These are phyloP conservation scores for Ogataea siamensis DNA, from an alignment of 805 yeast species.

Conservation along the genomic window DNA sequence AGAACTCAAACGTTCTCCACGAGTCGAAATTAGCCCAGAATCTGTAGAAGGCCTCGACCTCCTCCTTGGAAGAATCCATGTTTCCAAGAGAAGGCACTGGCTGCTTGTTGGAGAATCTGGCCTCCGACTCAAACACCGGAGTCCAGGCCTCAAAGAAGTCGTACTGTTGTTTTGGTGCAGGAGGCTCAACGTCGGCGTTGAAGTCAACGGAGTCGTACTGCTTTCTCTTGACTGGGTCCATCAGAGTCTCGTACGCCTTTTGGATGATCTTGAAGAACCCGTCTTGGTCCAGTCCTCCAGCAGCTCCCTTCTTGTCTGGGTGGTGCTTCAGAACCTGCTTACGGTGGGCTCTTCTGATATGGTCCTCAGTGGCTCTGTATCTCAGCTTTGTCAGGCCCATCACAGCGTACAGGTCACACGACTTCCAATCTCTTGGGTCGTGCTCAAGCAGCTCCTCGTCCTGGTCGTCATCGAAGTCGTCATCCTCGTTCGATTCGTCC, in stretches of 20 bases:
- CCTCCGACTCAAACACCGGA: conserved; percentile 86
- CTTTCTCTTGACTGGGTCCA: conserved; percentile 81
- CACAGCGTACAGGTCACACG: conserved; percentile 93
- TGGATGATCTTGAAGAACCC: conserved; percentile 97
- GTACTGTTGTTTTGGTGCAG: conserved; percentile 49
- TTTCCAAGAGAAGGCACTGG: conserved; percentile 86
- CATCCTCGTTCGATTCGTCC: conserved; percentile 62
- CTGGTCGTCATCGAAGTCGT: conserved; percentile 73
- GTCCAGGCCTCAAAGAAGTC: conserved; percentile 93
- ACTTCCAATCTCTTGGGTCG: conserved; percentile 98
- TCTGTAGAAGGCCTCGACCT: conserved; percentile 83
- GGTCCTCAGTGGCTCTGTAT: conserved; percentile 87
- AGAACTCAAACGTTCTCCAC: conserved; percentile 97
- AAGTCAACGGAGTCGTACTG: conserved; percentile 96
- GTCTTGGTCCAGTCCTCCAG: conserved; percentile 86
- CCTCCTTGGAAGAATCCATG: conserved; percentile 63
- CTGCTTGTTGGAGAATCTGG: conserved; percentile 86
- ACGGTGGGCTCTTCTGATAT: conserved; percentile 95
- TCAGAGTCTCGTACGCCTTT: conserved; percentile 88
- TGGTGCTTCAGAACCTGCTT: conserved; percentile 94
- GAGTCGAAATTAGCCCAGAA: conserved; percentile 95
- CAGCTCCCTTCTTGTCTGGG: conserved; percentile 95
- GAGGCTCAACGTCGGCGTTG: conserved; percentile 81
- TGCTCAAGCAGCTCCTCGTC: conserved; percentile 68
- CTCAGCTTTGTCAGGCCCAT: conserved; percentile 90